Evolutionary conservation across 148 eudicot species (phyloP), one percentile per base, ranked within the genome.

Genomic region (Chenopodium suecicum): DNA sequence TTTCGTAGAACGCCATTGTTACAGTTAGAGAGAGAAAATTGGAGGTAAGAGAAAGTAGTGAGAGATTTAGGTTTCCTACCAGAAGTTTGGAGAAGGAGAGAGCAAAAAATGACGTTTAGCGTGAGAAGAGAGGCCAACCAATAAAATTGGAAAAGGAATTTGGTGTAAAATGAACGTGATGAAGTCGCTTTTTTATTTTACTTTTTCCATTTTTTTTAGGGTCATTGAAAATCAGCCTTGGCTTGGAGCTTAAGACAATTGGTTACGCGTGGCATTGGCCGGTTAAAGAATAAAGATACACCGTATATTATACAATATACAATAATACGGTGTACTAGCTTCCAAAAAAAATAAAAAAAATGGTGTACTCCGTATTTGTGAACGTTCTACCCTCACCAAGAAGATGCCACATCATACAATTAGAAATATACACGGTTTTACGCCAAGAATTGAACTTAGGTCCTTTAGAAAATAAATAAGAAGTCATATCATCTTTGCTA

Each of bases 1-100:
- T 79, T 68, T 88, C 86, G 75, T 74, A 87, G 73, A 85, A 81
- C 56, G 89, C 75, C 62, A 56, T 56, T 16, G 4, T 19, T 56
- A 56, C 62, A 56, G 62, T 0, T 12, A 56, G 20, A 4, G 22
- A 16, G 41, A 56, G 62, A 73, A 56, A 66, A 7, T 11, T 22
- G 12, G n/a, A 63, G 72, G 60, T 77, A 62, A 44, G 12, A 12
- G 7, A 27, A 54, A 47, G 22, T 68, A 22, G 56, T 31, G 4
- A 58, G 25, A 16, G 25, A 41, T 1, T 17, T 54, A 16, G 25
- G 69, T 0, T 34, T 3, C 13, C 1, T 82, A 70, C 80, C 84
- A 80, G 82, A 73, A 86, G 73, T 44, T 74, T 75, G 81, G 78
- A 83, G 76, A 78, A 69, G 77, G 66, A 54, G 76, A 31, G 82